These are phyloP conservation scores for Fusarium buxicola DNA, from an alignment of 2,329 filamentous ascomycete species.

Conservation along the genomic window DNA sequence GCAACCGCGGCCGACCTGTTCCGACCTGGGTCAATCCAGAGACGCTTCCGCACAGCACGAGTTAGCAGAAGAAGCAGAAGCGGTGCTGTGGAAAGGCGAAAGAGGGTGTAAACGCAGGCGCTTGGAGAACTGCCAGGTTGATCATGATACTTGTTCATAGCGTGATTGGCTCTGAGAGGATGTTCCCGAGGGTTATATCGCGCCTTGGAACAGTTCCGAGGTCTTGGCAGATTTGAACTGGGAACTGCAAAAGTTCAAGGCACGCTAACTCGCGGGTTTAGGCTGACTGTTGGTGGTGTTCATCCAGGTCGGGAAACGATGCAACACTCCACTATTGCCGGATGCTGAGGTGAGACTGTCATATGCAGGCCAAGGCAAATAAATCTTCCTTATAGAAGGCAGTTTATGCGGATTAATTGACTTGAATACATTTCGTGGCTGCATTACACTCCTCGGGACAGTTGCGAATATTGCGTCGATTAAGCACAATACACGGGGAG, in stretches of 20 bases:
- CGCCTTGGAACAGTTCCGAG: conserved; percentile 3
- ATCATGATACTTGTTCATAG: neutral
- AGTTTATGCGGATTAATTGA: too few species aligned
- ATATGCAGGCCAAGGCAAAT: too few species aligned
- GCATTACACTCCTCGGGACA: too few species aligned
- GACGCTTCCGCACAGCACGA: neutral
- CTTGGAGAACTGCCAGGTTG: neutral
- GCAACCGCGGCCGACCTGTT: conserved; percentile 3
- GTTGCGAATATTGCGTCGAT: too few species aligned
- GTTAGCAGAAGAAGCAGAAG: conserved; percentile 5
- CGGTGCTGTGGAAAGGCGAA: neutral
- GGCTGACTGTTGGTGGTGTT: conserved; percentile 40
- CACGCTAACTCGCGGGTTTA: neutral
- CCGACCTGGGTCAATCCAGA: neutral
- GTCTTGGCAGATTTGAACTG: conserved; percentile 22
- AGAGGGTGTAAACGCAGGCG: conserved; percentile 8
- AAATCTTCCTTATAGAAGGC: too few species aligned
- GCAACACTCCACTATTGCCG: too few species aligned
- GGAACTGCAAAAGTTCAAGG: conserved; percentile 19
- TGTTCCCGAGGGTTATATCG: conserved; percentile 7
- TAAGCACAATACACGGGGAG: too few species aligned
- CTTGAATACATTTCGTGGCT: too few species aligned
- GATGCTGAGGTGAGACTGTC: too few species aligned
- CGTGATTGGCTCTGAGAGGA: neutral
- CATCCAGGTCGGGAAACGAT: too few species aligned